Conservation (phyloP, 148 eudicot genomes). For the Beta vulgaris region DNA sequence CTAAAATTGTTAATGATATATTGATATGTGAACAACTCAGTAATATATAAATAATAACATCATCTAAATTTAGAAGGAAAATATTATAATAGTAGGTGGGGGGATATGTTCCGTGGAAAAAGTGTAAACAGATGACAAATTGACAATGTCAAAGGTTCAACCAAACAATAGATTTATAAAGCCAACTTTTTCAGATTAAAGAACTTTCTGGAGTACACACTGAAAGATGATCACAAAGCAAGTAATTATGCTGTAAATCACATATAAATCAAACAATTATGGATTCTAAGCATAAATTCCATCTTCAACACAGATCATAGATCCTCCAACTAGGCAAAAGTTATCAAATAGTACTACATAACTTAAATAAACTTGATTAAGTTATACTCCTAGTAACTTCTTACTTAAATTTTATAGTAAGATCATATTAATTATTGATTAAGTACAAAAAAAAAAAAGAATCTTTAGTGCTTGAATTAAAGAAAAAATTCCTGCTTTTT, state of each 20-base stretch:
- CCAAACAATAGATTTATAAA: conserved; percentile 3
- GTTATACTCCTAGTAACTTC: too few species aligned
- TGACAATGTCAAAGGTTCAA: conserved; percentile 23
- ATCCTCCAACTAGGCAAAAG: conserved; percentile 6
- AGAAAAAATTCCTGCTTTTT: too few species aligned
- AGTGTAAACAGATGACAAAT: neutral
- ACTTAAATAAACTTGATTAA: neutral
- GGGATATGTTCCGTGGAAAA: conserved; percentile 16
- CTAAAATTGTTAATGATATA: too few species aligned
- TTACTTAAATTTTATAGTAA: too few species aligned
- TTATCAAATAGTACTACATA: neutral
- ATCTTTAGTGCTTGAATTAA: neutral
- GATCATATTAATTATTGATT: too few species aligned
- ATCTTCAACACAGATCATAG: neutral
- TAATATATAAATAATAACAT: too few species aligned
- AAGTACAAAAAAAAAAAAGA: too few species aligned
- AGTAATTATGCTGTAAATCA: neutral
- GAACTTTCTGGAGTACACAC: conserved; percentile 19
- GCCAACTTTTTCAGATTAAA: neutral
- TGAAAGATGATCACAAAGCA: neutral
- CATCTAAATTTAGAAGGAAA: neutral
- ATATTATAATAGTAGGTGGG: conserved; percentile 21
- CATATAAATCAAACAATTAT: conserved; percentile 1
- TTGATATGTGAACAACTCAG: too few species aligned
- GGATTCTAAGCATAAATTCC: conserved; percentile 14